Conservation (phyloP, 257 asterid genomes). For the Parsonsia alboflavescens region DNA sequence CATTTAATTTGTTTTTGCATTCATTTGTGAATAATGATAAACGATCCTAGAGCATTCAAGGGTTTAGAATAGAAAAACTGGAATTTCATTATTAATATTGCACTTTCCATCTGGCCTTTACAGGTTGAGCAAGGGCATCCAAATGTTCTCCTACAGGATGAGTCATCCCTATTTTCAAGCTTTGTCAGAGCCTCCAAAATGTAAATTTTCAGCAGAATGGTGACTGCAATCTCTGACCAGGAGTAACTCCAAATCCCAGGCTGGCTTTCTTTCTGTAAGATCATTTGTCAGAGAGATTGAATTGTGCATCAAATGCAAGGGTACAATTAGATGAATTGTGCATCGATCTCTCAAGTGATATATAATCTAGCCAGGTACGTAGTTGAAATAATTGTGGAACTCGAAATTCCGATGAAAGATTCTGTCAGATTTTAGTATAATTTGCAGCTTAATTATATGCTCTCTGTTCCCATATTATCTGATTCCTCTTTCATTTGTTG, state of each 20-base stretch:
- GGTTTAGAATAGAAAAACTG: not conserved
- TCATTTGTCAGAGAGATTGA: too few relatives aligned
- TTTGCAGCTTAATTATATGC: not conserved
- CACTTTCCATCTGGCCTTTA: not conserved
- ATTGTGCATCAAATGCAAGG: too few relatives aligned
- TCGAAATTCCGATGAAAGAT: not conserved
- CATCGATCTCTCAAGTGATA: too few relatives aligned
- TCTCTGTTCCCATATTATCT: too few relatives aligned
- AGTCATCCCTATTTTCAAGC: slow-evolving; percentile 33
- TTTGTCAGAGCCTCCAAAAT: slow-evolving; percentile 39
- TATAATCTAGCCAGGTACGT: not conserved
- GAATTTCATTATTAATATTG: not conserved
- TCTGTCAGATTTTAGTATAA: not conserved
- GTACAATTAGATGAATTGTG: too few relatives aligned
- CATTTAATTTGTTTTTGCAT: too few relatives aligned
- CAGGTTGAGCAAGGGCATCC: slow-evolving; percentile 52
- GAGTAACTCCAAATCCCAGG: not conserved
- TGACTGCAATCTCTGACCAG: not conserved
- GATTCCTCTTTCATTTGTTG: too few relatives aligned
- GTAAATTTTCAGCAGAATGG: slow-evolving; percentile 13
- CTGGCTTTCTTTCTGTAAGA: not conserved
- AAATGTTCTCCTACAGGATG: slow-evolving; percentile 26
- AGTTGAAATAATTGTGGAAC: not conserved
- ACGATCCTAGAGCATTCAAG: too few relatives aligned
- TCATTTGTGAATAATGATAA: not conserved